phyloP scores from a whole-genome alignment of 2,329 filamentous ascomycete genomes.

The Lomentospora prolificans region DNA sequence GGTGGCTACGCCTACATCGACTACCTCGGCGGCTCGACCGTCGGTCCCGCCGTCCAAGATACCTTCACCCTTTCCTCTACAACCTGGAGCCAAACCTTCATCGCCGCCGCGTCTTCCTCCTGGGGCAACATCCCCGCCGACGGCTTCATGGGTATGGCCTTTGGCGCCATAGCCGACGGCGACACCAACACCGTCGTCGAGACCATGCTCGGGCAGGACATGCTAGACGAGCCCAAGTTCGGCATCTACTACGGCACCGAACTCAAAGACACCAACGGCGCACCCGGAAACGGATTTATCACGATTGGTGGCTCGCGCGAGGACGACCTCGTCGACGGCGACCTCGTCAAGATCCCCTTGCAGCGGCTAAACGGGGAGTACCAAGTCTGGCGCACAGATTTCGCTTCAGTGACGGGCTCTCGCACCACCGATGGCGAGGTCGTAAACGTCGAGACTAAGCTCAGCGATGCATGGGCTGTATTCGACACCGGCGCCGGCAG shows the following conservation, averaged over 20 bases:
- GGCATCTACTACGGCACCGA: slow-evolving; percentile 20
- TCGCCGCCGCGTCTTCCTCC: slow-evolving; percentile 17
- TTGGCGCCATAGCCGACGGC: slow-evolving; percentile 20
- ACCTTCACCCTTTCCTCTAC: slow-evolving; percentile 13
- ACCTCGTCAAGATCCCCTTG: slow-evolving; percentile 14
- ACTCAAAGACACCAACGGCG: slow-evolving; percentile 9
- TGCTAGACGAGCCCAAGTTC: slow-evolving; percentile 22
- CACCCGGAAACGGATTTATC: slow-evolving; percentile 17
- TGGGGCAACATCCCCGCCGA: slow-evolving; percentile 21
- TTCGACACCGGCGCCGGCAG: slow-evolving; percentile 24
- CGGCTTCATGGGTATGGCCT: slow-evolving; percentile 26
- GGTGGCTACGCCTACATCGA: slow-evolving; percentile 16
- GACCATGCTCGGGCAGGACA: slow-evolving; percentile 19
- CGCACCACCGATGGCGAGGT: not conserved
- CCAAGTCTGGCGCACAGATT: slow-evolving; percentile 22
- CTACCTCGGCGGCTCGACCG: slow-evolving; percentile 21
- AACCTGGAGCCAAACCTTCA: slow-evolving; percentile 19
- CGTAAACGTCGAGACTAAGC: slow-evolving; percentile 2
- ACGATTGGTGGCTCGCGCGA: slow-evolving; percentile 24
- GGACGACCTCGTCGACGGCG: slow-evolving; percentile 18
- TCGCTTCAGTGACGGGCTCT: slow-evolving; percentile 13
- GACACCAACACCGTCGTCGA: slow-evolving; percentile 21
- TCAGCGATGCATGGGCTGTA: slow-evolving; percentile 13
- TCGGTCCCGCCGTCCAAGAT: slow-evolving; percentile 19
- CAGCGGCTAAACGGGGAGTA: slow-evolving; percentile 11